These are phyloP conservation scores for Aspergillus tanneri DNA, from an alignment of 2,329 filamentous ascomycete genomes.

Conservation along the genomic window DNA sequence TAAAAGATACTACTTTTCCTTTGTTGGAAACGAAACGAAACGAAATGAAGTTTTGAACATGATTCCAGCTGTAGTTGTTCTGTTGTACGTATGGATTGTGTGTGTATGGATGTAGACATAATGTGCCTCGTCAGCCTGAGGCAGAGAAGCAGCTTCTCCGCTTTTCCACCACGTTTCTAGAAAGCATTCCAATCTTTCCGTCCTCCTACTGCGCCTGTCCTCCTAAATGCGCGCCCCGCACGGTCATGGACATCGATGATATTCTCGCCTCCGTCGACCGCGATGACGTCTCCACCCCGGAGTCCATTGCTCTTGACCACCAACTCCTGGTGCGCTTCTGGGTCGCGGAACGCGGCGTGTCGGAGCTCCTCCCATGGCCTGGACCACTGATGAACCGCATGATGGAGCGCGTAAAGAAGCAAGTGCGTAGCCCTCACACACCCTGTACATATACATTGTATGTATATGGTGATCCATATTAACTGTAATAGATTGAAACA, in stretches of 20 bases:
- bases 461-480: constrained; percentile 19
- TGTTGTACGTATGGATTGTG: not conserved
- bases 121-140: constrained; percentile 4
- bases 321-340: constrained; percentile 87
- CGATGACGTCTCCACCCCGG: constrained; percentile 43
- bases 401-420: constrained; percentile 67
- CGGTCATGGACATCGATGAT: constrained; percentile 73
- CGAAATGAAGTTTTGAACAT: constrained; percentile 14
- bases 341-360: constrained; percentile 86
- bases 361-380: constrained; percentile 81
- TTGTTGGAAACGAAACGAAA: constrained; percentile 29
- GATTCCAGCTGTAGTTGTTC: not conserved
- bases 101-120: not conserved
- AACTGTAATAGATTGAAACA: constrained; percentile 66
- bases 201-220: constrained; percentile 2
- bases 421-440: constrained; percentile 40
- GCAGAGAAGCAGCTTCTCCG: constrained; percentile 16
- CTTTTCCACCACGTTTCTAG: constrained; percentile 8
- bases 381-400: constrained; percentile 77
- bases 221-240: not conserved
- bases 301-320: constrained; percentile 61
- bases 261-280: constrained; percentile 73
- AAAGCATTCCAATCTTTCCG: too few species aligned
- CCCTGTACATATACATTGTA: not conserved
- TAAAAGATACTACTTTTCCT: constrained; percentile 32